Percentiles rank a stretch among this genome's conserved stretches.
These are phyloP conservation scores for Geotrichum bryndzae DNA, from an alignment of 1,139 yeast species.

Conservation along the genomic window DNA sequence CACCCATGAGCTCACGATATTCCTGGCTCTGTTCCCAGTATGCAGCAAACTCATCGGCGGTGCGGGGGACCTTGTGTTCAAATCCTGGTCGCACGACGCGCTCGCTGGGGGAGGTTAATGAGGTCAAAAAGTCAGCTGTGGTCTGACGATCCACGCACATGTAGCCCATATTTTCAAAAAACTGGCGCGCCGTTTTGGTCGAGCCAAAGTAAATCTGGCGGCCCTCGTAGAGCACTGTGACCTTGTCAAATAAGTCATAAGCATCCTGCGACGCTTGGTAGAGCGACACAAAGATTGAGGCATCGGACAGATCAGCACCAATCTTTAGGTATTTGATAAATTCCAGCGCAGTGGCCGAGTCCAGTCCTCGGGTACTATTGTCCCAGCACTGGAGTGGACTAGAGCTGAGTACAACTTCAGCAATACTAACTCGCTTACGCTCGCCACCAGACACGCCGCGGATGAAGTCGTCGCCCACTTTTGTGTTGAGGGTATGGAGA, in stretches of 20 bases:
- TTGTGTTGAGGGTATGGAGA: slow-evolving; percentile 58
- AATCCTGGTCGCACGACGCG: slow-evolving; percentile 50
- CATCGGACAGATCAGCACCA: slow-evolving; percentile 51
- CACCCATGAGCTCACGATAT: slow-evolving; percentile 38
- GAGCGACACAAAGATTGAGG: slow-evolving; percentile 67
- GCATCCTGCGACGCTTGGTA: slow-evolving; percentile 80
- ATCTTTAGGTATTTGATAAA: slow-evolving; percentile 63
- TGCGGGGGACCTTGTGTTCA: slow-evolving; percentile 59
- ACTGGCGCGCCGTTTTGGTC: slow-evolving; percentile 53
- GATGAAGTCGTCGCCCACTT: slow-evolving; percentile 63
- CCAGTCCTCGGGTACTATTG: slow-evolving; percentile 70
- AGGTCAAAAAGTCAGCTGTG: slow-evolving; percentile 78
- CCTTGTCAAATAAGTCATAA: slow-evolving; percentile 69
- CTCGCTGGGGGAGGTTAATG: slow-evolving; percentile 69
- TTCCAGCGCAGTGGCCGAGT: slow-evolving; percentile 71
- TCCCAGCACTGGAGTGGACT: slow-evolving; percentile 67
- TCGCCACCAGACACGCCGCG: slow-evolving; percentile 86
- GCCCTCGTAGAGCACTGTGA: slow-evolving; percentile 52
- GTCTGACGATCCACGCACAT: slow-evolving; percentile 70
- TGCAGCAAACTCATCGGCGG: slow-evolving; percentile 60
- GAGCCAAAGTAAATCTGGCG: slow-evolving; percentile 46
- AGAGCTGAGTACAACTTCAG: slow-evolving; percentile 58
- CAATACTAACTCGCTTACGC: slow-evolving; percentile 73
- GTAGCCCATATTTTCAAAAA: slow-evolving; percentile 62
- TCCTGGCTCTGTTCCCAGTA: slow-evolving; percentile 58